Evolutionary conservation across 2,329 filamentous ascomycete species (phyloP), one percentile per base, ranked within the genome.

Genomic region (Sporothrix protearum): DNA sequence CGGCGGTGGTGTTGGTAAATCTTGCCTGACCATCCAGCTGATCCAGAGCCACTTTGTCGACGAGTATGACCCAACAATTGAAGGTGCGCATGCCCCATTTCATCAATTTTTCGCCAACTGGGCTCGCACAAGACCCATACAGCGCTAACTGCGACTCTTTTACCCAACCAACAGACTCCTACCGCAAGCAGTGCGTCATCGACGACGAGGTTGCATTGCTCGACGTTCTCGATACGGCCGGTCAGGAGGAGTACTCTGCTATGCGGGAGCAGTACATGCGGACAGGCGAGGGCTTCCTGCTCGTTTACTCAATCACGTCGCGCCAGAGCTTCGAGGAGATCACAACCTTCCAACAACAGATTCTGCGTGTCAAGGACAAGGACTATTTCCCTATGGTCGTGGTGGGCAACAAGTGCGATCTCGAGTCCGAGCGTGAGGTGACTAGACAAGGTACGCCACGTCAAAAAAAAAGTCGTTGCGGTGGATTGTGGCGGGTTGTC

Each of bases 231-330:
- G 96, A 99, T 83, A 99, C 96, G 70, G 96, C 96, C 74, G 96
- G 96, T 73, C 96, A 99, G 83, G 96, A 99, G 84, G 96, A 99
- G 85, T 99, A 98, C 86, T 97, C 94, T 71, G 96, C 96, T 70
- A 98, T 99, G 96, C 89, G 96, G 80, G 96, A 99, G 85, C 96
- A 98, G 84, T 99, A 98, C 87, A 99, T 99, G 95, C 91, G 96
- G 79, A 98, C 95, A 30, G 96, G 96, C 80, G 96, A 99, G 83
- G 96, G 96, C 70, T 99, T 99, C 84, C 85, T 99, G 79, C 90
- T 99, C 69, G 94, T 98, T 79, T 98, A 98, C 87, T 97, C 94
- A 76, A 99, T 99, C 85, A 97, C 93, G 71, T 97, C 95, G 79
- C 89, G 94, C 79, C 94, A 97, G 83, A 97, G 93, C 78, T 98